Evolutionary conservation across 345 rosid genomes (phyloP).

Genomic region (Alliaria petiolata): DNA sequence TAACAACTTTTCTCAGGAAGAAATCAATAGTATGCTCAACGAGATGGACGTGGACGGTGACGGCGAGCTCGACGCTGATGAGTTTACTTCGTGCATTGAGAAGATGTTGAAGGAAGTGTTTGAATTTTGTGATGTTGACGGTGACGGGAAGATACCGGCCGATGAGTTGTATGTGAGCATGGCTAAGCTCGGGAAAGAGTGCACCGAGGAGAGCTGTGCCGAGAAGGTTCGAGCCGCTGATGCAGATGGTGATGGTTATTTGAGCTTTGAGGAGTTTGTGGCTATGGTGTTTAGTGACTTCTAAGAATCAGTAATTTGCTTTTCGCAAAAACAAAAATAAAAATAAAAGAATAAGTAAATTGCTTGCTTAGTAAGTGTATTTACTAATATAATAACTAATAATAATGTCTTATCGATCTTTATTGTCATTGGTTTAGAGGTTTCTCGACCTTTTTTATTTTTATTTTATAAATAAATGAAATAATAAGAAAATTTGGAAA

Average conservation of each 20-base stretch:
- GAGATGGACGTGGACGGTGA: slow-evolving; percentile 11
- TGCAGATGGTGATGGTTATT: slow-evolving; percentile 14
- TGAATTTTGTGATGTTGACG: slow-evolving; percentile 1
- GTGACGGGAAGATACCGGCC: slow-evolving; percentile 10
- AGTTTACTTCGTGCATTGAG: neutral
- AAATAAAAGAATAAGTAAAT: no score
- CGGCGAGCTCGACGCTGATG: neutral
- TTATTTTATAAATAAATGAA: no score
- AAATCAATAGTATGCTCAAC: neutral
- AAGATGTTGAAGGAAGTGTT: neutral
- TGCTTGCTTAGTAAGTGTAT: no score
- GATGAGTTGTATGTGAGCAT: neutral
- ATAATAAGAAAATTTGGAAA: no score
- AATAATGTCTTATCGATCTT: no score
- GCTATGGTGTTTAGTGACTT: neutral
- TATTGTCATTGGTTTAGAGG: no score
- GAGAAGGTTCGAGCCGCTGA: slow-evolving; percentile 2
- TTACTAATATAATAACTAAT: no score
- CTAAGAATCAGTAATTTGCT: neutral
- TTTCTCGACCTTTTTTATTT: no score
- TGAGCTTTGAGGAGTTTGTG: slow-evolving; percentile 15
- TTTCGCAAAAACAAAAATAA: neutral
- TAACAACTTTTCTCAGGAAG: neutral
- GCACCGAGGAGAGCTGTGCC: neutral
- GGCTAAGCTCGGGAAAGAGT: neutral